Evolutionary conservation across 306 rosid genomes (phyloP).

Genomic region (Cicer arietinum): DNA sequence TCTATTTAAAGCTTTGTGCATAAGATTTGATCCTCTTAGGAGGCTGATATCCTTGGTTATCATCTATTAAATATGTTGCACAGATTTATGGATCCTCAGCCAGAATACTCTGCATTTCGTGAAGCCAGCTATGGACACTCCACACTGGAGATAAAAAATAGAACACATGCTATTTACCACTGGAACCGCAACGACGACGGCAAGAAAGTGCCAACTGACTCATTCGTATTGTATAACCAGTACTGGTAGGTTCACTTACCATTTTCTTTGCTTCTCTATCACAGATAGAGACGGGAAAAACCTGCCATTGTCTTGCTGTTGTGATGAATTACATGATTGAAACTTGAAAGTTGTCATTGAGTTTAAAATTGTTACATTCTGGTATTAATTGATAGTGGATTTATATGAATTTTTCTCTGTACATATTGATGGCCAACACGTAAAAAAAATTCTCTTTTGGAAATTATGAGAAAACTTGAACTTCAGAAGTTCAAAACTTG

Average conservation of each 20-base stretch:
- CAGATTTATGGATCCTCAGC: conserved; percentile 90
- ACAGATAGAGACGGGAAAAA: background rate
- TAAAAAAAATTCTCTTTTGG: background rate
- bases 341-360: conserved; percentile 35
- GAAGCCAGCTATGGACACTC: conserved; percentile 99
- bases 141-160: conserved; percentile 77
- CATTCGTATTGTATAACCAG: conserved; percentile 79
- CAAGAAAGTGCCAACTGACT: conserved; percentile 71
- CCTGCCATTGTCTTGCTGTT: conserved; percentile 16
- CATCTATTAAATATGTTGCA: conserved; percentile 9
- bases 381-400: conserved; percentile 7
- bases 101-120: conserved; percentile 90
- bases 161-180: conserved; percentile 91
- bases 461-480: background rate
- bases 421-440: background rate
- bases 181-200: conserved; percentile 99
- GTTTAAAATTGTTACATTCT: conserved; percentile 12
- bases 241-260: conserved; percentile 71
- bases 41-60: background rate
- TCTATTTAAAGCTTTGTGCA: conserved; percentile 10
- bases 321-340: conserved; percentile 33
- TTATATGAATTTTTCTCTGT: conserved; percentile 18
- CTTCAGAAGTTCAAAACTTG: conserved; percentile 15
- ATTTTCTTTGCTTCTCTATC: conserved; percentile 28
- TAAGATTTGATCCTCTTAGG: conserved; percentile 3